Evolutionary conservation across 371 early-diverging fungal genomes (phyloP), one percentile per base, ranked within the genome.

Genomic region (Apophysomyces variabilis): DNA sequence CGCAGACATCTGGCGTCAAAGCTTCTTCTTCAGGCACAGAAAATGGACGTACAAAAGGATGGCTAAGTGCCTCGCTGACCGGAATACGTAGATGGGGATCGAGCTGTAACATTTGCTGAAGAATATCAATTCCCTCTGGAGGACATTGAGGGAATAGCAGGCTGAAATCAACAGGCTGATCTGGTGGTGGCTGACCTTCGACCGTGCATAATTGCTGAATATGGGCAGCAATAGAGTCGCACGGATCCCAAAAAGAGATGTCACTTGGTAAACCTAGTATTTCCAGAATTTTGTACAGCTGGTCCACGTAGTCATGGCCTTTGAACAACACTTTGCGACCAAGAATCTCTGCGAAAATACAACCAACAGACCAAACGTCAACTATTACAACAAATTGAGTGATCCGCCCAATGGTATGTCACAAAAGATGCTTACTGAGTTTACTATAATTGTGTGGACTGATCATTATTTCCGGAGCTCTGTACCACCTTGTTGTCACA

Each of bases 401-500:
- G 36, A 50, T 18, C 12, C 14, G 1, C 14, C 9, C 16, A 46
- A 21, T 5, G 18, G 13, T 47, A n/a, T 32, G 14, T 36, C 9
- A 0, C 4, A 14, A 7, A 37, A 37, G 54, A 60, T 4, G 75
- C 80, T 63, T 73, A 87, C 89, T 91, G 8, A 90, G 89, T 79
- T 91, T 90, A 35, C 88, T 88, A 74, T 96, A 96, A 38, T 81
- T 82, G 46, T 87, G 84, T 63, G 86, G 85, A 32, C 91, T 91
- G 44, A 96, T 77, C 86, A 96, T 92, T 57, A 96, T 85, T 73
- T 96, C 96, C n/a, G 96, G 96, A 6, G 96, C 89, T 58, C 96
- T 87, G 76, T 96, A 96, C 95, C 95, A 96, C 64, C 96, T 80
- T 12, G 96, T 96, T 21, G 93, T 88, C 11, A 94, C 95, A 65